These are phyloP conservation scores for Saccharomyces paradoxus DNA, from an alignment of 805 yeast species.

Conservation along the genomic window DNA sequence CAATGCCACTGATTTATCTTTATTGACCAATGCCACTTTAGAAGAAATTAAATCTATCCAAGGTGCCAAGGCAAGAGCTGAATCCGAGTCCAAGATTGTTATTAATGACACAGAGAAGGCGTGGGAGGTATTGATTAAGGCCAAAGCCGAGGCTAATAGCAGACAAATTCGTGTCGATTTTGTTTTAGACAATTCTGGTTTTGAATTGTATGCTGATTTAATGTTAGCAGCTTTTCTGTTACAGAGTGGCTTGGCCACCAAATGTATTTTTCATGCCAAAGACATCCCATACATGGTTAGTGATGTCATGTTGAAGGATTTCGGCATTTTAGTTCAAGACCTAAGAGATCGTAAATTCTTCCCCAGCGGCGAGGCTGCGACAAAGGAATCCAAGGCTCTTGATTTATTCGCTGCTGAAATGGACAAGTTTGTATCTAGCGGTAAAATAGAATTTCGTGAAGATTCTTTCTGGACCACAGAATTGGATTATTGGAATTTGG, in stretches of 20 bases:
- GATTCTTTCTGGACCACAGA: conserved; percentile 84
- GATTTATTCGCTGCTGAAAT: conserved; percentile 42
- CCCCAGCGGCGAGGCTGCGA: conserved; percentile 21
- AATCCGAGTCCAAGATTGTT: conserved; percentile 70
- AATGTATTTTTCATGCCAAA: conserved; percentile 78
- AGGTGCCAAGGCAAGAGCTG: conserved; percentile 78
- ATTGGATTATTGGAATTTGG: conserved; percentile 65
- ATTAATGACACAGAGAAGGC: conserved; percentile 65
- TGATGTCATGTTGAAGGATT: conserved; percentile 84
- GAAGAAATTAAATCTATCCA: conserved; percentile 89
- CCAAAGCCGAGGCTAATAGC: conserved; percentile 9
- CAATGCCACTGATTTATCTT: conserved; percentile 89
- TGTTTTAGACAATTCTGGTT: conserved; percentile 89
- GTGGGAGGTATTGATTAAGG: conserved; percentile 43
- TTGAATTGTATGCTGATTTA: conserved; percentile 86
- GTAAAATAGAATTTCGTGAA: conserved; percentile 44
- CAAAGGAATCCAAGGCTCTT: conserved; percentile 34
- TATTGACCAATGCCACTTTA: conserved; percentile 77
- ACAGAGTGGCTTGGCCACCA: conserved; percentile 56
- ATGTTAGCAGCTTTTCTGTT: conserved; percentile 56
- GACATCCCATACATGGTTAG: conserved; percentile 96
- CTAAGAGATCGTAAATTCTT: conserved; percentile 46
- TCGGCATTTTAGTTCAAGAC: conserved; percentile 48
- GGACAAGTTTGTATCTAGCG: conserved; percentile 36
- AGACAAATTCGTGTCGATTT: conserved; percentile 56